Percentiles rank a stretch among this genome's conserved stretches.
phyloP scores from a whole-genome alignment of 306 rosid genomes.

The Glycine latifolia region DNA sequence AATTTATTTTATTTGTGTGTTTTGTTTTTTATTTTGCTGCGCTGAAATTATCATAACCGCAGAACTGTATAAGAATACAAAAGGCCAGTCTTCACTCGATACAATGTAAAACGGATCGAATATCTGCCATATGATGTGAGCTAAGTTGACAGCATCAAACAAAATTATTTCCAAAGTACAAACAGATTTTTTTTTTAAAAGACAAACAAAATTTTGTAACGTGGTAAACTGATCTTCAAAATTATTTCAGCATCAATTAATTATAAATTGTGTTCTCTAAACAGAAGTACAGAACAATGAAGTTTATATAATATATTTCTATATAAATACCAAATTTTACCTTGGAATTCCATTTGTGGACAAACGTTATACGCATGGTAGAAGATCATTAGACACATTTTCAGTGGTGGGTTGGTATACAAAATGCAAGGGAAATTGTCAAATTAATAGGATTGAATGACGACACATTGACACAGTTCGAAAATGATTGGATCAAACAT shows the following conservation, averaged over 20 bases:
- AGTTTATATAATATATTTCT: background rate
- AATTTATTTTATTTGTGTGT: background rate
- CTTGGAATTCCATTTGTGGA: background rate
- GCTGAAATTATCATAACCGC: background rate
- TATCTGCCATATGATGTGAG: background rate
- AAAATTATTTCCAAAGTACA: background rate
- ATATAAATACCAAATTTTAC: background rate
- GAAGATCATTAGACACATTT: background rate
- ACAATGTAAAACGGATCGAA: background rate
- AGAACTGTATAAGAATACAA: background rate
- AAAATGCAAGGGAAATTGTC: background rate
- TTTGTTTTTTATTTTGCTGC: background rate
- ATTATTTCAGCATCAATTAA: background rate
- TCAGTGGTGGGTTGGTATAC: slow-evolving; percentile 2
- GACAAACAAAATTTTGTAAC: background rate
- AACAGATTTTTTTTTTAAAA: background rate
- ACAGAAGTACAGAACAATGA: background rate
- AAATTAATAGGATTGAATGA: background rate
- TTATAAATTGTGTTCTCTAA: background rate
- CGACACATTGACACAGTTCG: too few species aligned
- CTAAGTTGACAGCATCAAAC: background rate
- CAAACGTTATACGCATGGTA: background rate
- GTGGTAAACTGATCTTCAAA: background rate
- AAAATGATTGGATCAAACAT: background rate
- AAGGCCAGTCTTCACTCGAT: background rate